These are phyloP conservation scores for Pseudonitzschia multistriata DNA, from an alignment of 108 stramenopile genomes.

Conservation along the genomic window DNA sequence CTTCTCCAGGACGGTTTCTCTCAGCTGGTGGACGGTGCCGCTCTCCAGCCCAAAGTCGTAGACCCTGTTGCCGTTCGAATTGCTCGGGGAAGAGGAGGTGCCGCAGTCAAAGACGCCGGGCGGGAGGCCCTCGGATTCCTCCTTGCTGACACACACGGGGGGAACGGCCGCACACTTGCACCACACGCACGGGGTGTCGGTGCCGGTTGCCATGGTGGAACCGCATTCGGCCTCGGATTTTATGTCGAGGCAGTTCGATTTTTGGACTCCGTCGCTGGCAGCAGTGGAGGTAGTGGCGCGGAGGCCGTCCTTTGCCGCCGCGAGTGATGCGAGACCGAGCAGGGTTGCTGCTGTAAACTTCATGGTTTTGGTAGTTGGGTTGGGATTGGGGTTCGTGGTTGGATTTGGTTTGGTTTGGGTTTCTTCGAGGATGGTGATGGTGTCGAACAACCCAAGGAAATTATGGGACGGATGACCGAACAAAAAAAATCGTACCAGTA, in stretches of 20 bases:
- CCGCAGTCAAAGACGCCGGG: conserved; percentile 57
- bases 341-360: not conserved
- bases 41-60: conserved; percentile 17
- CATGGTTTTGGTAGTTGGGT: too few relatives aligned
- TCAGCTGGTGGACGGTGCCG: conserved; percentile 12
- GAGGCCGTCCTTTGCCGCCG: not conserved
- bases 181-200: conserved; percentile 44
- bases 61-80: not conserved
- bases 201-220: conserved; percentile 8
- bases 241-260: not conserved
- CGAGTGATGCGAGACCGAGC: not conserved
- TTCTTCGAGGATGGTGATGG: too few relatives aligned
- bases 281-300: not conserved
- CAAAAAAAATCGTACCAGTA: too few relatives aligned
- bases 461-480: too few relatives aligned
- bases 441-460: too few relatives aligned
- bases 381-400: too few relatives aligned
- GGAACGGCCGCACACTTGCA: conserved; percentile 55
- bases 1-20: not conserved
- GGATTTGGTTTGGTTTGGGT: too few relatives aligned
- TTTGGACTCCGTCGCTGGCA: not conserved
- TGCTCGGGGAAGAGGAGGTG: conserved; percentile 2
- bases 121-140: conserved; percentile 42
- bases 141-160: conserved; percentile 38
- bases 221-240: not conserved